Conservation (phyloP, 2,329 filamentous ascomycete species). For the Trichoderma gracile region DNA sequence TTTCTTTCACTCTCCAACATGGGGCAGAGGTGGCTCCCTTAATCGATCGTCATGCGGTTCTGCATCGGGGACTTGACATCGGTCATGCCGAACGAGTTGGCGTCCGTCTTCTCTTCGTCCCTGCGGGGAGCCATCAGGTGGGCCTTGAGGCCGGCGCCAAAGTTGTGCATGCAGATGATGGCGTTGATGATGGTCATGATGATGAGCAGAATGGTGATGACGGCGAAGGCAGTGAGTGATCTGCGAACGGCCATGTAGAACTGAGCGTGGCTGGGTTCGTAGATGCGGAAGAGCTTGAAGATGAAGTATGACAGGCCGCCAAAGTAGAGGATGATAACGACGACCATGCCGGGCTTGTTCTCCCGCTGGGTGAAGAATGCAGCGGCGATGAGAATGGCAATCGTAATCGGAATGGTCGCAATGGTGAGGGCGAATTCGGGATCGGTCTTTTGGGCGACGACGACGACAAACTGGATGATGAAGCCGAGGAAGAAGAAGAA, state of each 20-base stretch:
- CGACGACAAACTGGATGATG: slow-evolving; percentile 95
- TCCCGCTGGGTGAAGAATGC: slow-evolving; percentile 84
- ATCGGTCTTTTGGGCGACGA: slow-evolving; percentile 69
- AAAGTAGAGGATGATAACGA: slow-evolving; percentile 82
- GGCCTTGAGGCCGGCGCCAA: slow-evolving; percentile 82
- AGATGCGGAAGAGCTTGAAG: slow-evolving; percentile 98
- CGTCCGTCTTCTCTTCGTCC: slow-evolving; percentile 57
- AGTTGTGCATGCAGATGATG: slow-evolving; percentile 85
- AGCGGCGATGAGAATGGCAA: slow-evolving; percentile 81
- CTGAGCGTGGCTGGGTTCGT: slow-evolving; percentile 59
- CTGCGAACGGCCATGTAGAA: slow-evolving; percentile 78
- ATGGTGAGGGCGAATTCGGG: slow-evolving; percentile 85
- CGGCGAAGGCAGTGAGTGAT: slow-evolving; percentile 88
- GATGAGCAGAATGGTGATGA: slow-evolving; percentile 87
- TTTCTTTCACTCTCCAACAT: neutral
- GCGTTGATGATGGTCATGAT: slow-evolving; percentile 86
- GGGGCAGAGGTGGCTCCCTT: slow-evolving; percentile 26
- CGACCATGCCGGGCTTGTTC: slow-evolving; percentile 73
- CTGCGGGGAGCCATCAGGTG: slow-evolving; percentile 65
- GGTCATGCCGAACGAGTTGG: slow-evolving; percentile 56
- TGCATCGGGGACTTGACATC: slow-evolving; percentile 58
- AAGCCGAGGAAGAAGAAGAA: slow-evolving; percentile 99
- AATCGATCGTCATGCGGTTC: slow-evolving; percentile 64
- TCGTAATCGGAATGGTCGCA: slow-evolving; percentile 86
- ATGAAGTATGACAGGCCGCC: slow-evolving; percentile 92